Evolutionary conservation across 202 grass and related monocot species (phyloP).

Genomic region (Zoysia matrella): DNA sequence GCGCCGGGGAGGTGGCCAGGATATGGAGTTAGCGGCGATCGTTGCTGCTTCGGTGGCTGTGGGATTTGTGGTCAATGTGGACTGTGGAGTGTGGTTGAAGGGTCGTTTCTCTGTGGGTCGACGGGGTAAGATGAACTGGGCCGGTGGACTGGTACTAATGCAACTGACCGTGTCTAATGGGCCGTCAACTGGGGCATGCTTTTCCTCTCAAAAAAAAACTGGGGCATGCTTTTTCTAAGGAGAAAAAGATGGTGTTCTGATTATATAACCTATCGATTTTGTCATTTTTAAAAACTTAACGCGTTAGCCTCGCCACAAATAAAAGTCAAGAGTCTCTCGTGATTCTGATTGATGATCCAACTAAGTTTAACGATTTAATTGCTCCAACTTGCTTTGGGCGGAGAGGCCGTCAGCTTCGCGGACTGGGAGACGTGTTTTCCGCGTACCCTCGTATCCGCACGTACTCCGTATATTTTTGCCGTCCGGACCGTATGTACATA

Average conservation of each 20-base stretch:
- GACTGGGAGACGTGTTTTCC: conserved; percentile 26
- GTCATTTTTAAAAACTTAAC: not conserved
- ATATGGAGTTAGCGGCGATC: conserved; percentile 47
- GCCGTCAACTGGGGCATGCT: not conserved
- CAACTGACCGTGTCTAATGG: not conserved
- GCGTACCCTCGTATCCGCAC: conserved; percentile 24
- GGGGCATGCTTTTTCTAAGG: not conserved
- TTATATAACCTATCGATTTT: not conserved
- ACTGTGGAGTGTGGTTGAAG: not conserved
- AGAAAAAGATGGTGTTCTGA: not conserved
- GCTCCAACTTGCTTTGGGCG: not conserved
- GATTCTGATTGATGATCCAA: not conserved
- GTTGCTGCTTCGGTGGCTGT: conserved; percentile 4
- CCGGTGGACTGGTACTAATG: not conserved
- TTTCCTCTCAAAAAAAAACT: not conserved
- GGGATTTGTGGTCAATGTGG: not conserved
- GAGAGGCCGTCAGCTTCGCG: conserved; percentile 20
- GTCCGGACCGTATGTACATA: not conserved
- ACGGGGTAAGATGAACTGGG: not conserved
- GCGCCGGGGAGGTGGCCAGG: conserved; percentile 13
- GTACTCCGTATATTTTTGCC: not conserved
- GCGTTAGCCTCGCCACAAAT: not conserved
- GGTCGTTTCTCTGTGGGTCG: not conserved
- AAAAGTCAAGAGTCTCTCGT: not conserved
- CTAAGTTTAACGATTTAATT: not conserved